Evolutionary conservation across 768 basidiomycete genomes (phyloP).

Genomic region (Austroboletus eburneus): DNA sequence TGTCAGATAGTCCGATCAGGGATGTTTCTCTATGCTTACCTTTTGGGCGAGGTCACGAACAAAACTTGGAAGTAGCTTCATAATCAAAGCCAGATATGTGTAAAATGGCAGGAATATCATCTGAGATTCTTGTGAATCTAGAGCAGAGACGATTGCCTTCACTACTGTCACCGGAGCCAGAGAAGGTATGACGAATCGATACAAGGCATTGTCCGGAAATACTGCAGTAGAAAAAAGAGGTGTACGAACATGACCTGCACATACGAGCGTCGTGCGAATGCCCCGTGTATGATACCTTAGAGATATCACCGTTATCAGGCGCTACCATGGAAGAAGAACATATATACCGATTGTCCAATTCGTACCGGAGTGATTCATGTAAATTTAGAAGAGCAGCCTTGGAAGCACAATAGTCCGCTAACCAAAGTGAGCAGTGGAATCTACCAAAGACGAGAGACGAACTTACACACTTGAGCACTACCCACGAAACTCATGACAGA

Average conservation of each 20-base stretch:
- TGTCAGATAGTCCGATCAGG: slow-evolving; percentile 8
- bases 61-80: slow-evolving; percentile 65
- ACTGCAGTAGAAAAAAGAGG: slow-evolving; percentile 64
- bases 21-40: slow-evolving; percentile 39
- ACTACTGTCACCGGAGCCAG: slow-evolving; percentile 71
- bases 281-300: slow-evolving; percentile 63
- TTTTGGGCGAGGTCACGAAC: slow-evolving; percentile 70
- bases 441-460: not conserved
- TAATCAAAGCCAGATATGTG: slow-evolving; percentile 51
- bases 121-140: slow-evolving; percentile 77
- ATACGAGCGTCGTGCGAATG: slow-evolving; percentile 85
- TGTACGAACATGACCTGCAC: slow-evolving; percentile 77
- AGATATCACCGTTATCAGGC: not conserved
- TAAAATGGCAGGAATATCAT: slow-evolving; percentile 73
- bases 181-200: slow-evolving; percentile 74
- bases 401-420: slow-evolving; percentile 88
- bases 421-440: slow-evolving; percentile 7
- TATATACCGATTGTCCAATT: slow-evolving; percentile 74
- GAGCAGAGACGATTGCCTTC: slow-evolving; percentile 73
- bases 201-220: slow-evolving; percentile 47
- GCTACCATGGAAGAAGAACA: not conserved
- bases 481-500: slow-evolving; percentile 73
- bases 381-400: slow-evolving; percentile 85
- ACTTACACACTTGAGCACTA: slow-evolving; percentile 71
- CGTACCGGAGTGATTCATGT: slow-evolving; percentile 82